Percentiles rank a stretch among this genome's conserved stretches.
Evolutionary conservation across 257 asterid species (phyloP).

Genomic region (Solanum sejunctum): DNA sequence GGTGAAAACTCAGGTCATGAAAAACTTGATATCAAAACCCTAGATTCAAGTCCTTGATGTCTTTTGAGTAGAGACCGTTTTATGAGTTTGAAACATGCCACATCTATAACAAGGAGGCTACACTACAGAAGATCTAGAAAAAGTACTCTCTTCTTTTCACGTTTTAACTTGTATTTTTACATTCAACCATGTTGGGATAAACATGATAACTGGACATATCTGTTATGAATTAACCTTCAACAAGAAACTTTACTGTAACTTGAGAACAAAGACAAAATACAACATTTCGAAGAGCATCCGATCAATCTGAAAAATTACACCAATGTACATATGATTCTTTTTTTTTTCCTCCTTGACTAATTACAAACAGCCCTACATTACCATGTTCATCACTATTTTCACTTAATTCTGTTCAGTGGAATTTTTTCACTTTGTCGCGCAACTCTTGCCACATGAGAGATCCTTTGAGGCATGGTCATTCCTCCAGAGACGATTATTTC

Average conservation of each 20-base stretch:
- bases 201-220: not conserved
- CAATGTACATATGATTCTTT: not conserved
- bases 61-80: no score
- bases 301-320: not conserved
- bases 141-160: no score
- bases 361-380: not conserved
- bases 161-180: not conserved
- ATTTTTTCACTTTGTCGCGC: slow-evolving; percentile 46
- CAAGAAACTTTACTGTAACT: not conserved
- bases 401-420: slow-evolving; percentile 48
- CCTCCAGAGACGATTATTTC: slow-evolving; percentile 96
- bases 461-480: slow-evolving; percentile 84
- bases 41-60: no score
- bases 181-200: not conserved
- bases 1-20: no score
- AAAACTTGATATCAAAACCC: no score
- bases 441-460: slow-evolving; percentile 45
- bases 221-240: not conserved
- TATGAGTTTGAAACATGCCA: no score
- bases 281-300: not conserved
- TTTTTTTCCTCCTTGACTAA: not conserved
- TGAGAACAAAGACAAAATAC: not conserved
- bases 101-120: no score
- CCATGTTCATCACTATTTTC: not conserved
- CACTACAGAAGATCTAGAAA: no score